Evolutionary conservation across 768 basidiomycete genomes (phyloP), one percentile per base, ranked within the genome.

Genomic region (Dioszegia crocea): DNA sequence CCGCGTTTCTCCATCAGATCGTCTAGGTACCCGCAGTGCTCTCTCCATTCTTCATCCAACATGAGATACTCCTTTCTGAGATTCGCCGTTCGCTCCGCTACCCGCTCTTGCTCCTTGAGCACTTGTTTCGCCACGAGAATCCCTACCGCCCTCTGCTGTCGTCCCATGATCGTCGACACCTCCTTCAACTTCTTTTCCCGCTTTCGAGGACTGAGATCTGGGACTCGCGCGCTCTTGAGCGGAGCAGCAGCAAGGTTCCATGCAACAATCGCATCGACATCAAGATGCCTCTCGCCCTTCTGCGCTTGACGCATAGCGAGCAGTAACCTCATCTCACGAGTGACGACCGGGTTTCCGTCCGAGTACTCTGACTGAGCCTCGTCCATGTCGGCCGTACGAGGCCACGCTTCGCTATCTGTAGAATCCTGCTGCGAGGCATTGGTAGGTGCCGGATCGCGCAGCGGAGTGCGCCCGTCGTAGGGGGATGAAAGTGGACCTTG

Each of bases 1-100:
- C 67, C 67, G 9, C 70, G 63, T 53, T 63, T 63, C 54, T 69
- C 67, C 70, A 72, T 72, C 9, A 63, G 27, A 14, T 50, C 38
- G 33, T 65, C 65, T 5, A 72, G 63, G 49, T 41, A 59, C 11
- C 46, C 44, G 48, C 67, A 68, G 38, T 67, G 66, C 41, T 67
- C 64, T 41, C 48, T 58, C 70, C 70, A 72, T 53, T 68, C 65
- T 39, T 60, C 55, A 41, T 72, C 62, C 8, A 67, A 49, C 54
- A 62, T 44, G 5, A 52, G 49, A 50, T 72, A 72, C 44, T 72
- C 70, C n/a, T 43, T 57, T 40, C 54, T 54, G 3, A 68, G 56
- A 27, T 39, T 41, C 14, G 56, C 56, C 3, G 58, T 24, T 29
- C 60, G 64, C 12, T 54, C 51, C 23, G 31, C 23, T 19, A 41